Evolutionary conservation across 2,329 filamentous ascomycete species (phyloP), one percentile per base, ranked within the genome.

Genomic region (Fusarium paranaense): DNA sequence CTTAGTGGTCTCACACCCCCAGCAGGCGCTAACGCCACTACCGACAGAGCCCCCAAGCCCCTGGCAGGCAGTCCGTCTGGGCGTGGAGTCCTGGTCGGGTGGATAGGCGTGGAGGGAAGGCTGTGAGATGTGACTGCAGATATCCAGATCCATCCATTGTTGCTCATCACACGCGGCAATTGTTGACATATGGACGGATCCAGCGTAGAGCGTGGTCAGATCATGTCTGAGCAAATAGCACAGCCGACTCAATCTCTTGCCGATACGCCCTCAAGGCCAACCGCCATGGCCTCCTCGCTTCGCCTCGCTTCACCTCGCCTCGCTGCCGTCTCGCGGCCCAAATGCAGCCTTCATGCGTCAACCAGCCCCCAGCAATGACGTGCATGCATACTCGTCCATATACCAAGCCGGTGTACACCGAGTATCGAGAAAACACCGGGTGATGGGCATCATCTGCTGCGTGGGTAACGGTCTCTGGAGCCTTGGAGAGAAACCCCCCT

Each of bases 11-110:
- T 60, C 37, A 52, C 68, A 33, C 54, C 62, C 59, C 50, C 62
- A 59, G 22, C 52, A 27, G 56, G 62, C 42, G 67, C 71, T 62
- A 74, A 18, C 67, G 68, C 71, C 71, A 72, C 69, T 74, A 27
- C 71, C 68, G 71, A 64, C 45, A 38, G 47, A 58, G 61, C 38
- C 42, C 52, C 56, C 32, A 50, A 72, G 18, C 68, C 71, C 64
- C 40, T 69, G 60, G 52, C 40, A 52, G 38, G 35, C 52, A 61
- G 33, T 37, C n/a, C 27, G 18, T 25, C 25, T 32, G 35, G 11
- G n/a, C 11, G 27, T 54, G 27, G 50, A 54, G 50, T 47, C 14
- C 38, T 40, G 37, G 38, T 18, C 11, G n/a, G 16, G 40, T 45
- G 45, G 16, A 40, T 40, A 40, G 38, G 20, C 25, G 22, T 25